Evolutionary conservation across 176 grass and related monocot species (phyloP).

Genomic region (Lolium perenne): DNA sequence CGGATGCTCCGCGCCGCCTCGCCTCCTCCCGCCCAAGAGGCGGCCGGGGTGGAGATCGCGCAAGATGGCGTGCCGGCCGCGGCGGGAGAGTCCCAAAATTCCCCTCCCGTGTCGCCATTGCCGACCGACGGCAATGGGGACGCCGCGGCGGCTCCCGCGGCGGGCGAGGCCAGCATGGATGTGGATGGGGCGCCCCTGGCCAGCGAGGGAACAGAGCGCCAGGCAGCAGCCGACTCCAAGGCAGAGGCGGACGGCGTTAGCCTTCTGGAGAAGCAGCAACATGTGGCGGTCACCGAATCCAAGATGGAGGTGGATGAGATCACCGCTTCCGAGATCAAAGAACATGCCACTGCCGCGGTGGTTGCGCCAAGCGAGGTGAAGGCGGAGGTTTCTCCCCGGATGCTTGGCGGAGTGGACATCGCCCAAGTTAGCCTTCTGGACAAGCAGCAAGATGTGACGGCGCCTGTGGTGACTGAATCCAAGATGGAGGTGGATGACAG

Average conservation of each 20-base stretch:
- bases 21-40: background rate
- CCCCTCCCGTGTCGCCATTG: background rate
- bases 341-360: background rate
- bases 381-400: background rate
- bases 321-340: background rate
- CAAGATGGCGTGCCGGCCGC: background rate
- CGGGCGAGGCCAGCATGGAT: background rate
- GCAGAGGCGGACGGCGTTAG: background rate
- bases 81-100: background rate
- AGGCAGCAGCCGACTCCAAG: background rate
- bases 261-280: background rate
- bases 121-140: background rate
- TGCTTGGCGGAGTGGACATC: too few species aligned
- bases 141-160: background rate
- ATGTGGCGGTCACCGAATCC: background rate
- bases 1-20: background rate
- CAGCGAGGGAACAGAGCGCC: background rate
- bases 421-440: background rate
- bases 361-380: slow-evolving; percentile 13
- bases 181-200: background rate
- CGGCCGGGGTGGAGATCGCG: background rate
- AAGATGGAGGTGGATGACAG: background rate
- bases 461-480: background rate
- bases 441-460: background rate
- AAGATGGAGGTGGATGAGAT: slow-evolving; percentile 8